Evolutionary conservation across 1,284 basidiomycete species (phyloP).

Genomic region (Agroathelia rolfsii): DNA sequence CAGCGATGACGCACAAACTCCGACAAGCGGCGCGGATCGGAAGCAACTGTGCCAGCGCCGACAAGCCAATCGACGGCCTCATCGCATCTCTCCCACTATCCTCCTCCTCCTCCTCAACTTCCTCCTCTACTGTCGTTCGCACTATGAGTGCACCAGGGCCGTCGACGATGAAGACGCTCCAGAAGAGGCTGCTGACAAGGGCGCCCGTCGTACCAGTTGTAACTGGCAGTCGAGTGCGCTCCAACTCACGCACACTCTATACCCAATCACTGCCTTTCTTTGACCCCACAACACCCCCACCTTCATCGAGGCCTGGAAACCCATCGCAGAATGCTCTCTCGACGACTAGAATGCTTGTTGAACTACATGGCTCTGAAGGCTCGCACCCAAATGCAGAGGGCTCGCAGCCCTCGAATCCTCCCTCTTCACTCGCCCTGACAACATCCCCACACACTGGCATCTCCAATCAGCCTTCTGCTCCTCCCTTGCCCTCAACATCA

Average conservation of each 20-base stretch:
- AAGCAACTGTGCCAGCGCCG: no score
- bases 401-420: conserved; percentile 15
- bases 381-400: conserved; percentile 23
- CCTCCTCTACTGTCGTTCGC: no score
- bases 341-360: conserved; percentile 35
- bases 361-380: conserved; percentile 35
- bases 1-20: no score
- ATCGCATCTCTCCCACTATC: neutral
- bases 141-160: conserved; percentile 23
- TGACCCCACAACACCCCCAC: conserved; percentile 30
- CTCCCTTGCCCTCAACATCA: conserved; percentile 35
- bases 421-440: conserved; percentile 20
- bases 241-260: conserved; percentile 35
- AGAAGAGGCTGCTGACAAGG: conserved; percentile 43
- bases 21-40: no score
- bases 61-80: no score
- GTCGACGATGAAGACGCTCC: conserved; percentile 40
- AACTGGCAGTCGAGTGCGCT: conserved; percentile 31
- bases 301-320: conserved; percentile 28
- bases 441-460: conserved; percentile 23
- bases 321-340: conserved; percentile 31
- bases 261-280: conserved; percentile 38
- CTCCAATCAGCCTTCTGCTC: conserved; percentile 20
- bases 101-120: neutral
- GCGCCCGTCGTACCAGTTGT: conserved; percentile 33